Percentiles rank a stretch among this genome's conserved stretches.
phyloP scores from a whole-genome alignment of 2,329 filamentous ascomycete genomes.

The Phaeosphaeria sp. region DNA sequence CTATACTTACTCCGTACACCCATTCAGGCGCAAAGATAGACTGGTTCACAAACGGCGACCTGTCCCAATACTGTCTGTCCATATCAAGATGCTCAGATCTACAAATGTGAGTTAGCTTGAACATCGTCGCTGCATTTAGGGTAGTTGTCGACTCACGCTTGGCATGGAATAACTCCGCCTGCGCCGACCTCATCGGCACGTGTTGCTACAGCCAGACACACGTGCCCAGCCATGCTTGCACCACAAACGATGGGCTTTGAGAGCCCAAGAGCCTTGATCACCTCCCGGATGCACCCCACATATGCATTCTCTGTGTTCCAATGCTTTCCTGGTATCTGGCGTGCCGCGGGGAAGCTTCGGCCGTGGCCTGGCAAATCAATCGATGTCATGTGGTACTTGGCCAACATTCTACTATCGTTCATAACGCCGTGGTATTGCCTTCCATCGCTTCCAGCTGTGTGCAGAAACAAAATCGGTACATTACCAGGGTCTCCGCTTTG shows the following conservation, averaged over 20 bases:
- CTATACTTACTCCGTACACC: slow-evolving; percentile 50
- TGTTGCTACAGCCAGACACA: slow-evolving; percentile 56
- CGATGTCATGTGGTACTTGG: slow-evolving; percentile 57
- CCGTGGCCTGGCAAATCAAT: slow-evolving; percentile 60
- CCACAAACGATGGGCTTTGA: slow-evolving; percentile 57
- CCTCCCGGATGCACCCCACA: slow-evolving; percentile 52
- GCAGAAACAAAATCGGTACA: slow-evolving; percentile 54
- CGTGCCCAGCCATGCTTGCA: slow-evolving; percentile 59
- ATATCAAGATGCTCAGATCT: slow-evolving; percentile 51
- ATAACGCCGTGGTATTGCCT: slow-evolving; percentile 60
- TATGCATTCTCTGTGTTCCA: slow-evolving; percentile 57
- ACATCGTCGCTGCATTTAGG: slow-evolving; percentile 34
- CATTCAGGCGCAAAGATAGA: slow-evolving; percentile 56
- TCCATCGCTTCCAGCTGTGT: slow-evolving; percentile 56
- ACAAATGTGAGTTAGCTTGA: background rate
- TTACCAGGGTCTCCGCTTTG: slow-evolving; percentile 51
- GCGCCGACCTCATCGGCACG: slow-evolving; percentile 55
- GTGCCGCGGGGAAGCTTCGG: slow-evolving; percentile 53
- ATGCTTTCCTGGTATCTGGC: slow-evolving; percentile 51
- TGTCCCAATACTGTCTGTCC: slow-evolving; percentile 54
- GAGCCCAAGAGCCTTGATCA: slow-evolving; percentile 53
- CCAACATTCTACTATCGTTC: slow-evolving; percentile 55
- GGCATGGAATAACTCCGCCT: slow-evolving; percentile 55
- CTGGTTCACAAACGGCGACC: slow-evolving; percentile 56
- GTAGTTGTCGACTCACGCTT: slow-evolving; percentile 39